These are phyloP conservation scores for Diaporthe vexans DNA, from an alignment of 2,329 filamentous ascomycete species.

Conservation along the genomic window DNA sequence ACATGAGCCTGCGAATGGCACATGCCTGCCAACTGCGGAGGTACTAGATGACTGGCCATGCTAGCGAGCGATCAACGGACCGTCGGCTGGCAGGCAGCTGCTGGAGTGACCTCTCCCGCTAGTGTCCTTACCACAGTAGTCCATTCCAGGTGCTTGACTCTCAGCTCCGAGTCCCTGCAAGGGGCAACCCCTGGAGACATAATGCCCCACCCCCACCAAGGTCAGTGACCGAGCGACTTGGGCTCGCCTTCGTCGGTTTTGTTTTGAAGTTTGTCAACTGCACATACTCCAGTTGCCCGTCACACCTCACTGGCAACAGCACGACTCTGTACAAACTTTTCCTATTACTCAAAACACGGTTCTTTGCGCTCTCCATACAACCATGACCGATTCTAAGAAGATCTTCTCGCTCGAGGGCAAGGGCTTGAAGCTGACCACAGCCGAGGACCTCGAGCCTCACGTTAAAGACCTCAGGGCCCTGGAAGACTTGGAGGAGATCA, in stretches of 20 bases:
- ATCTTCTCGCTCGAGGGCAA: conserved; percentile 93
- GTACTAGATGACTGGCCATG: background rate
- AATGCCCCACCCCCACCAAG: conserved; percentile 42
- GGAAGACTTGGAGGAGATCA: conserved; percentile 85
- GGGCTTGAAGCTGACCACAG: conserved; percentile 91
- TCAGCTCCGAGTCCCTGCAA: conserved; percentile 18
- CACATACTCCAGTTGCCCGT: conserved; percentile 13
- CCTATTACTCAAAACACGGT: conserved; percentile 21
- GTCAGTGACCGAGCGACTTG: conserved; percentile 6
- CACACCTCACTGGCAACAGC: background rate
- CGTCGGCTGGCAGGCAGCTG: conserved; percentile 38
- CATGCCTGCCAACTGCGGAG: conserved; percentile 3
- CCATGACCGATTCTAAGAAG: conserved; percentile 70
- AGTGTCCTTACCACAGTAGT: background rate
- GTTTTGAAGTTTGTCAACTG: conserved; percentile 26
- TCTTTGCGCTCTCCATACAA: conserved; percentile 45
- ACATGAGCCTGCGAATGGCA: conserved; percentile 20
- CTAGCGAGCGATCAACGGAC: background rate
- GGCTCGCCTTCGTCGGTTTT: conserved; percentile 19
- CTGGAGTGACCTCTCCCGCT: conserved; percentile 8
- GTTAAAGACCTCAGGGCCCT: conserved; percentile 81
- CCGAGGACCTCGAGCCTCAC: conserved; percentile 87
- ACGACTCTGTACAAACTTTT: conserved; percentile 24
- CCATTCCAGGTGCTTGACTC: conserved; percentile 7
- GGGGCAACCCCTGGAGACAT: conserved; percentile 38